These are phyloP conservation scores for Amaranthus cruentus DNA, from an alignment of 148 eudicot genomes.

Conservation along the genomic window DNA sequence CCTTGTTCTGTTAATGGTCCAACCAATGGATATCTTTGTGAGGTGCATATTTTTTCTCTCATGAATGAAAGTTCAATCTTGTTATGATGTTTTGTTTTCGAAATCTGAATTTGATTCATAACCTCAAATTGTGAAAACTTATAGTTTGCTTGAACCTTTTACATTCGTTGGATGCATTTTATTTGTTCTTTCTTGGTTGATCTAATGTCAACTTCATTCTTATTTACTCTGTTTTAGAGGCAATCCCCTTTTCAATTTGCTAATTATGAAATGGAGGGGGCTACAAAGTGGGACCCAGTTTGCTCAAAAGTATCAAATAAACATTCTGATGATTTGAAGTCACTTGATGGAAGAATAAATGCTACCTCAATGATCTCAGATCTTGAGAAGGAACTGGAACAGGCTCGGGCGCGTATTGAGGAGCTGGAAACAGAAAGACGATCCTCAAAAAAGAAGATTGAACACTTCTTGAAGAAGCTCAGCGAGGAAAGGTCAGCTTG, in stretches of 20 bases:
- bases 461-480: conserved; percentile 57
- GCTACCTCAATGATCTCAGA: conserved; percentile 41
- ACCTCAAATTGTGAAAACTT: too few relatives aligned
- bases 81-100: not conserved
- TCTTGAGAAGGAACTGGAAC: conserved; percentile 43
- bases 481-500: conserved; percentile 81
- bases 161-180: too few relatives aligned
- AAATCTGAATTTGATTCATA: too few relatives aligned
- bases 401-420: conserved; percentile 35
- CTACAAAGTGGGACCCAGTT: conserved; percentile 86
- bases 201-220: conserved; percentile 14
- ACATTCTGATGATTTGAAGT: conserved; percentile 27
- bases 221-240: conserved; percentile 31
- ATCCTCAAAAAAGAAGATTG: conserved; percentile 44
- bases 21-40: conserved; percentile 41
- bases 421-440: conserved; percentile 37
- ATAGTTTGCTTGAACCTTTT: too few relatives aligned
- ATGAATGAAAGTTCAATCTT: conserved; percentile 1
- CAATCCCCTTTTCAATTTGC: conserved; percentile 50
- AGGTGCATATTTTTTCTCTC: conserved; percentile 38
- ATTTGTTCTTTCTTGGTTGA: not conserved
- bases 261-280: conserved; percentile 88
- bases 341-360: conserved; percentile 35
- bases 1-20: conserved; percentile 68
- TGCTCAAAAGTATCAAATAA: conserved; percentile 36